Conservation (phyloP, 208 protist genomes). For the Porcisia hertigi region DNA sequence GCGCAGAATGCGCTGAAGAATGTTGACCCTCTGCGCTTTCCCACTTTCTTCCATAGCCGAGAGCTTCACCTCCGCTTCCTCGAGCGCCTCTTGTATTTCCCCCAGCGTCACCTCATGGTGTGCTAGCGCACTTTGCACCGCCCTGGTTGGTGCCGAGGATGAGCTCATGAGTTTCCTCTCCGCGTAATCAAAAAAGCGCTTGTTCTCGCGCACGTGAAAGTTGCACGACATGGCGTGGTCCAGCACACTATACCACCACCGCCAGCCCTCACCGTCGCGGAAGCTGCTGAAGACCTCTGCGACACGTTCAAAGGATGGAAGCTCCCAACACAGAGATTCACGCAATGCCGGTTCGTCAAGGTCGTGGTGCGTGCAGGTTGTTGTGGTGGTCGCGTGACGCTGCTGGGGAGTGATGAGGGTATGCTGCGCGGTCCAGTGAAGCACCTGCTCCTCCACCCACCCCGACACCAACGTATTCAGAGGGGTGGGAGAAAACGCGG, state of each 20-base stretch:
- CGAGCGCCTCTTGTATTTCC: conserved; percentile 22
- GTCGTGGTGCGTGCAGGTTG: neutral
- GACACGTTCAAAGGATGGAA: conserved; percentile 20
- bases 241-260: conserved; percentile 30
- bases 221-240: conserved; percentile 21
- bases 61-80: conserved; percentile 10
- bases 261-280: conserved; percentile 22
- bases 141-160: conserved; percentile 6
- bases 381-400: neutral
- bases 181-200: conserved; percentile 8
- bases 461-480: conserved; percentile 15
- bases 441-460: conserved; percentile 24
- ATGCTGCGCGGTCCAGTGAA: conserved; percentile 11
- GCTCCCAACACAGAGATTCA: conserved; percentile 14
- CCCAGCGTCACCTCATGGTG: conserved; percentile 5
- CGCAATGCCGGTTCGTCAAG: neutral
- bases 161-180: neutral
- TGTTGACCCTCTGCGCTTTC: conserved; percentile 10
- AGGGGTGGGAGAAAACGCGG: neutral
- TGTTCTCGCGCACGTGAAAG: conserved; percentile 18
- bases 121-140: conserved; percentile 8
- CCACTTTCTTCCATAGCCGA: conserved; percentile 18
- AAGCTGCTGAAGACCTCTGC: conserved; percentile 6
- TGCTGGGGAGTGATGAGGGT: neutral
- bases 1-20: conserved; percentile 31